Conservation (phyloP, 1,139 yeast species). For the Geotrichum armillariae region DNA sequence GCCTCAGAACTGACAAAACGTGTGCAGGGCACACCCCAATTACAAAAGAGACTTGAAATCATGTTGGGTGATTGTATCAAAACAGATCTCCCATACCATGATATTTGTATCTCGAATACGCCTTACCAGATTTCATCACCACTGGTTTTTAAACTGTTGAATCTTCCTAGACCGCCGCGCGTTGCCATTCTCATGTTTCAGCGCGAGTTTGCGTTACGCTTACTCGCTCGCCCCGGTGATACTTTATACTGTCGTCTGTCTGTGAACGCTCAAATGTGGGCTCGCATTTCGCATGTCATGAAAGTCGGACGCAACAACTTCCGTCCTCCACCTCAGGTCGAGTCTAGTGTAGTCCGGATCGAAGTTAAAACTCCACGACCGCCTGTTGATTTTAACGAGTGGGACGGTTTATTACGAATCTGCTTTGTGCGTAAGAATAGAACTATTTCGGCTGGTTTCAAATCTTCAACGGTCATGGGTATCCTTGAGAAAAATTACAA, state of each 20-base stretch:
- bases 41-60: slow-evolving; percentile 84
- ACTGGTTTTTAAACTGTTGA: slow-evolving; percentile 84
- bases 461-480: slow-evolving; percentile 75
- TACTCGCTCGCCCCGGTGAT: slow-evolving; percentile 95
- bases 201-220: slow-evolving; percentile 90
- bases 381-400: slow-evolving; percentile 84
- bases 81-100: slow-evolving; percentile 92
- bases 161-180: slow-evolving; percentile 92
- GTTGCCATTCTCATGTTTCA: slow-evolving; percentile 97
- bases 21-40: slow-evolving; percentile 90
- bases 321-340: slow-evolving; percentile 99
- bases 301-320: slow-evolving; percentile 96
- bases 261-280: slow-evolving; percentile 99
- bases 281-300: slow-evolving; percentile 96
- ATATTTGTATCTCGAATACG: slow-evolving; percentile 93
- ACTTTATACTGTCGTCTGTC: slow-evolving; percentile 86
- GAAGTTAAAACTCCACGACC: slow-evolving; percentile 94
- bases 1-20: slow-evolving; percentile 97
- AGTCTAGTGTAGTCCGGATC: slow-evolving; percentile 90
- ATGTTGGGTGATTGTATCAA: slow-evolving; percentile 95
- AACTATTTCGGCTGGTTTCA: slow-evolving; percentile 91
- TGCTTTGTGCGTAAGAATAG: slow-evolving; percentile 92
- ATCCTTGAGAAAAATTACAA: slow-evolving; percentile 87
- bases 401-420: slow-evolving; percentile 94
- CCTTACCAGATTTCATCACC: slow-evolving; percentile 98